A percentile compares a stretch with the other conserved stretches of the same genome.
Evolutionary conservation across 768 basidiomycete genomes (phyloP).

Genomic region (Panellus pusillus): DNA sequence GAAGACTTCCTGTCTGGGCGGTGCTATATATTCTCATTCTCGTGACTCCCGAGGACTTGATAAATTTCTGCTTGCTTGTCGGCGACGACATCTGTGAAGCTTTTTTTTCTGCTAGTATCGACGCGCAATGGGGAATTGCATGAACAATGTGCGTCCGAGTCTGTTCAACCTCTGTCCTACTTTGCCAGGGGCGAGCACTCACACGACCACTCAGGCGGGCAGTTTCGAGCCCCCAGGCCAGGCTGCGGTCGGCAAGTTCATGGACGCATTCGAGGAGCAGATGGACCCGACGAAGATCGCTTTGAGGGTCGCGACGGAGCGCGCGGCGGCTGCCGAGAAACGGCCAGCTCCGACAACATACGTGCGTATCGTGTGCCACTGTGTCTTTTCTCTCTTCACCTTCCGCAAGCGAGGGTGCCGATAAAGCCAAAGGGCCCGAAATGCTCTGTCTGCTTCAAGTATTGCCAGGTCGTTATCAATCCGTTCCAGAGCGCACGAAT

Average conservation of each 20-base stretch:
- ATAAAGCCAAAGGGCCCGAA: constrained; percentile 18
- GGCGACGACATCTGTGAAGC: neutral
- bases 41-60: neutral
- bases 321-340: constrained; percentile 11
- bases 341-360: neutral
- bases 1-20: neutral
- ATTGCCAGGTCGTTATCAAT: constrained; percentile 19
- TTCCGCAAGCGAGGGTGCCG: neutral
- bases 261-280: constrained; percentile 4
- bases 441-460: constrained; percentile 24
- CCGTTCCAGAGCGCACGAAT: constrained; percentile 21
- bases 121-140: constrained; percentile 22
- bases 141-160: constrained; percentile 16
- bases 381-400: neutral
- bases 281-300: constrained; percentile 14
- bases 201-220: constrained; percentile 21
- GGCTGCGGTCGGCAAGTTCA: constrained; percentile 6
- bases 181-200: constrained; percentile 6
- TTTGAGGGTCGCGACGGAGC: constrained; percentile 1
- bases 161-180: neutral
- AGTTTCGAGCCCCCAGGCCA: constrained; percentile 22
- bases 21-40: neutral
- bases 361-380: neutral
- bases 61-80: neutral
- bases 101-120: no score